A percentile compares a stretch with the other conserved stretches of the same genome.
Evolutionary conservation across 129 eudicot species (phyloP).

Genomic region (Artemisia annua): DNA sequence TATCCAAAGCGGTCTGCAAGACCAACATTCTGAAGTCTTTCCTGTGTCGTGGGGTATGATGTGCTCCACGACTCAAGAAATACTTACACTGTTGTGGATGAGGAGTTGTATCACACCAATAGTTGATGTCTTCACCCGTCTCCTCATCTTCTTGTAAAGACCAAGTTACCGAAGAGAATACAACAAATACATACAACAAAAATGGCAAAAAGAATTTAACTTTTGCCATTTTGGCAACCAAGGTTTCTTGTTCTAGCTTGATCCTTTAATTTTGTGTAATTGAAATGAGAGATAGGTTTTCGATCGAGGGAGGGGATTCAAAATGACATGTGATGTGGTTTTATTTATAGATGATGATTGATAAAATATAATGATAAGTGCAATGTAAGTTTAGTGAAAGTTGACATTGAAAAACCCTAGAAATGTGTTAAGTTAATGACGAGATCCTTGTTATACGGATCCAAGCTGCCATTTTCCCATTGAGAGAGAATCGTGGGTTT

Average conservation of each 20-base stretch:
- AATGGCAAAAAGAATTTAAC: conserved; percentile 24
- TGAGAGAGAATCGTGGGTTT: conserved; percentile 44
- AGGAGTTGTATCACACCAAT: conserved; percentile 78
- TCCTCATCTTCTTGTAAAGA: conserved; percentile 23
- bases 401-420: conserved; percentile 45
- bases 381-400: conserved; percentile 34
- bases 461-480: conserved; percentile 40
- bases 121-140: conserved; percentile 35
- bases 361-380: conserved; percentile 23
- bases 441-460: conserved; percentile 50
- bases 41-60: conserved; percentile 38
- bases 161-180: conserved; percentile 17
- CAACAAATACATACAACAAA: conserved; percentile 17
- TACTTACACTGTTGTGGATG: conserved; percentile 65
- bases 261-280: conserved; percentile 1
- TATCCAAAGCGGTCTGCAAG: conserved; percentile 48
- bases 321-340: conserved; percentile 25
- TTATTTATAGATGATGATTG: conserved; percentile 25
- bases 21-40: conserved; percentile 54
- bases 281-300: conserved; percentile 16
- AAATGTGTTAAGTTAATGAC: conserved; percentile 32
- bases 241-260: conserved; percentile 16
- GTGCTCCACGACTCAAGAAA: conserved; percentile 38
- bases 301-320: conserved; percentile 17
- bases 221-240: conserved; percentile 21